Conservation (phyloP, 192 early-diverging fungal genomes). For the Allomyces macrogynus region DNA sequence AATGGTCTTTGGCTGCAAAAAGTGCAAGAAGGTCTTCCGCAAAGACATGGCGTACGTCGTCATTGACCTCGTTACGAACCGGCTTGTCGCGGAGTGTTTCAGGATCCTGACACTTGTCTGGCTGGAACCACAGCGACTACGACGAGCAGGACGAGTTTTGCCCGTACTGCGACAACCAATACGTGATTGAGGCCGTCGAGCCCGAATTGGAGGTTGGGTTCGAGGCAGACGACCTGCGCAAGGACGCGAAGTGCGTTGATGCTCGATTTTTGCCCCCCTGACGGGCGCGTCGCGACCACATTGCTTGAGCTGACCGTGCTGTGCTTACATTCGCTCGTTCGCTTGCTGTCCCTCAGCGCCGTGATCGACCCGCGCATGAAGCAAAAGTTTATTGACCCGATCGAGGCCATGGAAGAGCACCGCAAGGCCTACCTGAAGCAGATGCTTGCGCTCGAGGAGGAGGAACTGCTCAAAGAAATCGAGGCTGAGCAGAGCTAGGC, state of each 20-base stretch:
- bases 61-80: neutral
- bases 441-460: neutral
- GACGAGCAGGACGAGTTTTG: conserved; percentile 94
- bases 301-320: no score
- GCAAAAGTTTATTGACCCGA: neutral
- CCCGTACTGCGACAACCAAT: conserved; percentile 96
- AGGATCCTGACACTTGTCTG: conserved; percentile 1
- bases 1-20: conserved; percentile 94
- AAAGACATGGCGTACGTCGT: conserved; percentile 49
- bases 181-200: conserved; percentile 76
- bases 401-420: neutral
- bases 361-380: neutral
- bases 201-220: conserved; percentile 67
- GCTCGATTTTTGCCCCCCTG: no score
- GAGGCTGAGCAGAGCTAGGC: no score
- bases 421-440: neutral
- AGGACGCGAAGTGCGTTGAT: conserved; percentile 27
- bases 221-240: conserved; percentile 80
- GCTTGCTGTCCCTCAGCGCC: no score
- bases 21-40: conserved; percentile 95
- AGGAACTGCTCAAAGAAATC: neutral
- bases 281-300: no score
- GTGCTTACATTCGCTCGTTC: no score
- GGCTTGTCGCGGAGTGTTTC: neutral
- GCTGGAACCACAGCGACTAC: conserved; percentile 35